phyloP scores from a whole-genome alignment of 2,329 filamentous ascomycete species.

The Tolypocladium pustulatum region DNA sequence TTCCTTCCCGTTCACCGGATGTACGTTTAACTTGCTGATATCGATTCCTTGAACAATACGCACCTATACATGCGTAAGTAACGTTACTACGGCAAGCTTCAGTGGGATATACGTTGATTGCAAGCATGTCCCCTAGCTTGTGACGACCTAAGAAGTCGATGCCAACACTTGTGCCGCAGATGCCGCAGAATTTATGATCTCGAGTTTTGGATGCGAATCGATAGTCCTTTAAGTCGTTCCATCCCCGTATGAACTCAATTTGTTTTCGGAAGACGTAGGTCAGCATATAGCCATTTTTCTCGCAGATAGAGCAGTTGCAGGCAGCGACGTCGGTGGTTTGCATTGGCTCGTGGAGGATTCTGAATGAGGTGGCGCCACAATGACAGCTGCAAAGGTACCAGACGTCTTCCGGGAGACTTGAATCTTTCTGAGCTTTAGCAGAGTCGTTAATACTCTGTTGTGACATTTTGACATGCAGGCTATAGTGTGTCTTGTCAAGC shows the following conservation, averaged over 20 bases:
- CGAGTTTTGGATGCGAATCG: neutral
- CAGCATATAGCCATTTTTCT: neutral
- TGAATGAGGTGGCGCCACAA: neutral
- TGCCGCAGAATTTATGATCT: neutral
- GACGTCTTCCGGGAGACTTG: neutral
- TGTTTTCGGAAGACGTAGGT: neutral
- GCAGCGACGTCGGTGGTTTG: neutral
- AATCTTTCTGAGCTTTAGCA: neutral
- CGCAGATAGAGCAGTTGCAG: neutral
- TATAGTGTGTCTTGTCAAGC: neutral
- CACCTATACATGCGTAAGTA: neutral
- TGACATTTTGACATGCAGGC: neutral
- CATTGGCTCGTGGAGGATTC: neutral
- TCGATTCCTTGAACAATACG: neutral
- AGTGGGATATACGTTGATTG: neutral
- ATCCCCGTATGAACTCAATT: neutral
- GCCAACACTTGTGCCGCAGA: neutral
- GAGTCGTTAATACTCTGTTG: neutral
- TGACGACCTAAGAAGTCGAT: neutral
- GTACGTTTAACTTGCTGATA: neutral
- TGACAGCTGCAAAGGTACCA: neutral
- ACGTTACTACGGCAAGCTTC: neutral
- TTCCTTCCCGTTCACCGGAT: neutral
- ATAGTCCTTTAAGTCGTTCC: neutral
- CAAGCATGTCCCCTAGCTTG: neutral